Evolutionary conservation across 148 eudicot species (phyloP).

Genomic region (Rhododendron williamsianum): DNA sequence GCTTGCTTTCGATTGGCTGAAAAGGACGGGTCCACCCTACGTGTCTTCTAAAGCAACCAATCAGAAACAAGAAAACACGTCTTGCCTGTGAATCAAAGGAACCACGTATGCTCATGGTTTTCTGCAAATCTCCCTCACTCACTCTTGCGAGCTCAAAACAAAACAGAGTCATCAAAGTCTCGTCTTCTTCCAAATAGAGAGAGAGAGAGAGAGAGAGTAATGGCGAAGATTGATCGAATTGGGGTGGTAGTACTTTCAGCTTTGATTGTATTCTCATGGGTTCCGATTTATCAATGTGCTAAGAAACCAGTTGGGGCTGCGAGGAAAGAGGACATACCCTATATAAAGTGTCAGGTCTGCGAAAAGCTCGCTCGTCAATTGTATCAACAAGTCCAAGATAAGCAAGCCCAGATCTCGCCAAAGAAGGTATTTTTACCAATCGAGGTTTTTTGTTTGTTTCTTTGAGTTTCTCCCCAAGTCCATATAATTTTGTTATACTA

Average conservation of each 20-base stretch:
- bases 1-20: constrained; percentile 6
- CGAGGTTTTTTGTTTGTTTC: constrained; percentile 8
- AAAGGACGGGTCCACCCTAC: constrained; percentile 6
- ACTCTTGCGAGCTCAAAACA: not conserved
- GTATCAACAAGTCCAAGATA: constrained; percentile 42
- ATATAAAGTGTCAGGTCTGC: constrained; percentile 86
- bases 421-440: constrained; percentile 51
- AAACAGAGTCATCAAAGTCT: not conserved
- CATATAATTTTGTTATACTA: not conserved
- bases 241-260: constrained; percentile 15
- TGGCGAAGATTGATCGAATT: constrained; percentile 24
- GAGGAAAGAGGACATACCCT: constrained; percentile 84
- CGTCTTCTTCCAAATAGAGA: not conserved
- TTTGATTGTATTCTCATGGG: constrained; percentile 25
- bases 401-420: constrained; percentile 71
- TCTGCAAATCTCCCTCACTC: not conserved
- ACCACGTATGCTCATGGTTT: not conserved
- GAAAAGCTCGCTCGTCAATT: constrained; percentile 56
- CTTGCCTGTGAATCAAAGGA: not conserved
- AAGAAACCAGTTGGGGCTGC: constrained; percentile 62
- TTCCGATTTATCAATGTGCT: constrained; percentile 30
- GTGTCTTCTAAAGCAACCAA: constrained; percentile 29
- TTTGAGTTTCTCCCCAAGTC: not conserved
- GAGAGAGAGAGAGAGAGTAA: constrained; percentile 14
- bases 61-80: constrained; percentile 48